Conservation (phyloP, 192 early-diverging fungal genomes). For the Backusella morwellensis region DNA sequence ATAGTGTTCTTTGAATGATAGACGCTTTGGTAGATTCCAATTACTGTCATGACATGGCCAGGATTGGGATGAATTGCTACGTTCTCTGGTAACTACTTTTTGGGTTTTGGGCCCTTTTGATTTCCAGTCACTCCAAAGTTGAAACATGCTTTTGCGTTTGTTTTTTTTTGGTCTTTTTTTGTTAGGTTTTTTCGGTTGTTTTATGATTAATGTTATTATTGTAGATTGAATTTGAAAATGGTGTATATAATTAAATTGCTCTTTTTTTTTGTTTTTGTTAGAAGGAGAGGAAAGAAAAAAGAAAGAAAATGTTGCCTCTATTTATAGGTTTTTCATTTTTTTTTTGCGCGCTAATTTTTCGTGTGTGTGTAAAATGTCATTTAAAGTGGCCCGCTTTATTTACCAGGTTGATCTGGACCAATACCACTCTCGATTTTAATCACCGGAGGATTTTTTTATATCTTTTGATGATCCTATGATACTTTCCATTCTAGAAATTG, state of each 20-base stretch:
- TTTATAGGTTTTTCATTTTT: background rate
- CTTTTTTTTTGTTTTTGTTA: background rate
- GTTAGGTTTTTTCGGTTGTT: background rate
- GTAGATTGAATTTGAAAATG: background rate
- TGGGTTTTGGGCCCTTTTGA: background rate
- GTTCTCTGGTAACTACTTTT: background rate
- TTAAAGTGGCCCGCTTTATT: background rate
- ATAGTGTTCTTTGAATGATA: background rate
- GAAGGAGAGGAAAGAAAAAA: background rate
- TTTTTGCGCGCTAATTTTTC: constrained; percentile 1
- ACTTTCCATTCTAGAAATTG: background rate
- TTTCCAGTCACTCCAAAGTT: background rate
- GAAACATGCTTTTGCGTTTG: background rate
- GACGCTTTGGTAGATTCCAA: background rate
- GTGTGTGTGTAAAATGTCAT: background rate
- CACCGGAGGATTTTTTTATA: background rate
- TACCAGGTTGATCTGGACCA: background rate
- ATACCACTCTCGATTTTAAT: background rate
- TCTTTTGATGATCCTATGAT: background rate
- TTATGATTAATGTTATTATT: background rate
- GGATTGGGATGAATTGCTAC: background rate
- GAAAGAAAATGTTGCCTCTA: background rate
- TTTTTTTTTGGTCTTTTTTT: background rate
- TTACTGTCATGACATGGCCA: background rate
- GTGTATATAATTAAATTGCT: background rate